Evolutionary conservation across 192 early-diverging fungal genomes (phyloP).

Genomic region (Glomus cerebriforme): DNA sequence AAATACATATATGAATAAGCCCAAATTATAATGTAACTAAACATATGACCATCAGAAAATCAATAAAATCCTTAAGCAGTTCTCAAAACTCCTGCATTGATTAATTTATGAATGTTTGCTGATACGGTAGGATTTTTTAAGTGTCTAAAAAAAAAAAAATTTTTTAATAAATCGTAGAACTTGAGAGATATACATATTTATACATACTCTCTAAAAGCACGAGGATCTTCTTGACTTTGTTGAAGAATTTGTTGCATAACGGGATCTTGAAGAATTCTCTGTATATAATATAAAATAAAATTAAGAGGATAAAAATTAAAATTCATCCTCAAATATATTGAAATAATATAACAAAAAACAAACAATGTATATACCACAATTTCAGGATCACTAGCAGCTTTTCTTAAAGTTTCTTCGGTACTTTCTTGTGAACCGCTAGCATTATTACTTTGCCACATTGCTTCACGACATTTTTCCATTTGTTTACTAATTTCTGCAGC

Average conservation of each 20-base stretch:
- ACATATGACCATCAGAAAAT: too few relatives aligned
- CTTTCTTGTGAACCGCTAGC: slow-evolving; percentile 59
- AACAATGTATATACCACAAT: slow-evolving; percentile 52
- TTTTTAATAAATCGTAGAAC: slow-evolving; percentile 32
- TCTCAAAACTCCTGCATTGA: slow-evolving; percentile 83
- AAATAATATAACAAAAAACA: background rate
- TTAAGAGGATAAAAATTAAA: background rate
- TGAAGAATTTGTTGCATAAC: slow-evolving; percentile 96
- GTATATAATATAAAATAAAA: background rate
- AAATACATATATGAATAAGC: background rate
- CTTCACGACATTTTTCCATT: slow-evolving; percentile 78
- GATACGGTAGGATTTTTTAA: slow-evolving; percentile 94
- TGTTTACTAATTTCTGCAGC: slow-evolving; percentile 82
- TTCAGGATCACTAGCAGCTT: slow-evolving; percentile 93
- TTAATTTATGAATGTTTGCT: slow-evolving; percentile 91
- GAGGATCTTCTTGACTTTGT: slow-evolving; percentile 96
- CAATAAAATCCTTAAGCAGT: slow-evolving; percentile 34
- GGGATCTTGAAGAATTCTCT: slow-evolving; percentile 85
- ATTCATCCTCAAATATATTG: background rate
- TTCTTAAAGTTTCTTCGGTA: slow-evolving; percentile 77
- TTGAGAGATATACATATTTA: background rate
- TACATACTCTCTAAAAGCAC: slow-evolving; percentile 80
- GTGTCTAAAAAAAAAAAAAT: slow-evolving; percentile 52
- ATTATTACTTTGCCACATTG: slow-evolving; percentile 65
- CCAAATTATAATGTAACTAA: too few relatives aligned